Evolutionary conservation across 2,329 filamentous ascomycete genomes (phyloP).

Genomic region (Bertia moriformis): DNA sequence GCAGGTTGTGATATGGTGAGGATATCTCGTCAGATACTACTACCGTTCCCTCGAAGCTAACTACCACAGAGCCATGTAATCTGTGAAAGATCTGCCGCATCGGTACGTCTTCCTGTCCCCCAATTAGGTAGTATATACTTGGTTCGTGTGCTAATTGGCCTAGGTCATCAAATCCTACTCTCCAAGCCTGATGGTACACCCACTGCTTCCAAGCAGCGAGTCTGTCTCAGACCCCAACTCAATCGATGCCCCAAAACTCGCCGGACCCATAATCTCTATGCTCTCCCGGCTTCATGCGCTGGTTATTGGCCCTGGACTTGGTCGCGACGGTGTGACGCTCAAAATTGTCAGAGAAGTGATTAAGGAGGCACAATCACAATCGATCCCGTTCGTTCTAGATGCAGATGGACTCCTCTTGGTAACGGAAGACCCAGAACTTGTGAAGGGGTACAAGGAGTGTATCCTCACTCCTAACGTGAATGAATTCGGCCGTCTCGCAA

Average conservation of each 20-base stretch:
- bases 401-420: constrained; percentile 49
- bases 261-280: constrained; percentile 42
- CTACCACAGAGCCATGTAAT: constrained; percentile 40
- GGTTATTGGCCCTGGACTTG: constrained; percentile 50
- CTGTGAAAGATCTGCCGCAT: constrained; percentile 45
- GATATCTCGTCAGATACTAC: too few relatives aligned
- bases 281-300: constrained; percentile 47
- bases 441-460: constrained; percentile 48
- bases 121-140: too few relatives aligned
- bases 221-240: constrained; percentile 22
- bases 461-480: constrained; percentile 54
- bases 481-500: constrained; percentile 48
- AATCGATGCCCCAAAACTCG: constrained; percentile 28
- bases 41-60: too few relatives aligned
- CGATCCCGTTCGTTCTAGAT: constrained; percentile 47
- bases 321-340: constrained; percentile 47
- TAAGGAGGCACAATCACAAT: constrained; percentile 36
- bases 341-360: constrained; percentile 47
- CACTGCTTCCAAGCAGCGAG: constrained; percentile 46
- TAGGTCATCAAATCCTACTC: constrained; percentile 54
- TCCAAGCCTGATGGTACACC: constrained; percentile 56
- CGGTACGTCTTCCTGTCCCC: too few relatives aligned
- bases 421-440: constrained; percentile 41
- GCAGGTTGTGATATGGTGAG: constrained; percentile 1
- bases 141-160: too few relatives aligned